phyloP scores from a whole-genome alignment of 139 green algal species.

The Gonium pectorale region DNA sequence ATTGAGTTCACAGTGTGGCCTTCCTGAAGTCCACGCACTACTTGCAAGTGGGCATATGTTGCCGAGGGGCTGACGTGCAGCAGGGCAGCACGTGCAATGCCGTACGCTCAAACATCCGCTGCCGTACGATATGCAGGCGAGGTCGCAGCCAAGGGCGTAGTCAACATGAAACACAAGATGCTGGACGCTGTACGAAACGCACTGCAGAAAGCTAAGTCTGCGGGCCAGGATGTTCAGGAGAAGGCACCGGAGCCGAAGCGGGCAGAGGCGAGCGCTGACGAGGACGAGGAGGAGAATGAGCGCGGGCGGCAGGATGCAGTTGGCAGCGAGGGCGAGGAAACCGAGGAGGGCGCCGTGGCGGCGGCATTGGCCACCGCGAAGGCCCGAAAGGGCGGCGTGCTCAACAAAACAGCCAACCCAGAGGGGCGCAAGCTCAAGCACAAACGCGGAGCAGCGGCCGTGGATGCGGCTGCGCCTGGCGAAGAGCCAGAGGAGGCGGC shows the following conservation, averaged over 20 bases:
- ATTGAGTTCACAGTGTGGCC: too few relatives aligned
- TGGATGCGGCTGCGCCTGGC: too few relatives aligned
- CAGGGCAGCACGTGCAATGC: too few relatives aligned
- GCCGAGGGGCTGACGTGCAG: too few relatives aligned
- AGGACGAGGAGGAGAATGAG: background rate
- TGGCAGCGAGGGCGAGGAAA: background rate
- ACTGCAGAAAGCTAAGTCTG: conserved; percentile 14
- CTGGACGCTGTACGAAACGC: conserved; percentile 25
- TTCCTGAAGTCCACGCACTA: too few relatives aligned
- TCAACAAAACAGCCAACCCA: background rate
- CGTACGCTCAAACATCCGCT: too few relatives aligned
- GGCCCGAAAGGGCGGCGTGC: conserved; percentile 8
- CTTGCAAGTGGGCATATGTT: too few relatives aligned
- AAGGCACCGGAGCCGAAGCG: background rate
- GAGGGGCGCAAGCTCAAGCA: conserved; percentile 15
- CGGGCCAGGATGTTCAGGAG: background rate
- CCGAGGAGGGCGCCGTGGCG: background rate
- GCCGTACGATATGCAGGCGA: too few relatives aligned
- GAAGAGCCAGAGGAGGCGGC: too few relatives aligned
- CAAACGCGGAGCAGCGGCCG: background rate
- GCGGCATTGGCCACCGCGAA: background rate
- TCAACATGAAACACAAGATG: conserved; percentile 50
- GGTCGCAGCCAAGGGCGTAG: conserved; percentile 46
- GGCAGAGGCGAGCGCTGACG: background rate
- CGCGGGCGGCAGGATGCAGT: background rate